phyloP scores from a whole-genome alignment of 805 yeast genomes.

The Metschnikowia noctiluminum region DNA sequence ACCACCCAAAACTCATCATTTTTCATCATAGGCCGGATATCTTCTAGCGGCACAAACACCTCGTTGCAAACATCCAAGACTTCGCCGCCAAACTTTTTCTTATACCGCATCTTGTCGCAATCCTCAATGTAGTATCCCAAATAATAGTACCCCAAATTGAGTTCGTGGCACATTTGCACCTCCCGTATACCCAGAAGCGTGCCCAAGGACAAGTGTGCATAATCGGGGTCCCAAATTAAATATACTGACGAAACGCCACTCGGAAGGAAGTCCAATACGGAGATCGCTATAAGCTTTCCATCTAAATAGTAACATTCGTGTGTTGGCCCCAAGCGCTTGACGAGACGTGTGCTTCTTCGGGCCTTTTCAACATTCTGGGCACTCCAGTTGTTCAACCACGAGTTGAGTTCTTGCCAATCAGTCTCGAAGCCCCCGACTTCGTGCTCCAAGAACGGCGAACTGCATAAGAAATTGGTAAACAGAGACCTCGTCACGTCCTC shows the following conservation, averaged over 20 bases:
- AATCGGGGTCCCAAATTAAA: slow-evolving; percentile 85
- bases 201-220: slow-evolving; percentile 66
- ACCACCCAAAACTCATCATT: slow-evolving; percentile 30
- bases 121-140: slow-evolving; percentile 79
- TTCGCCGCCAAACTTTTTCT: slow-evolving; percentile 75
- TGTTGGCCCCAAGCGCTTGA: slow-evolving; percentile 50
- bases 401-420: slow-evolving; percentile 41
- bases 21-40: slow-evolving; percentile 23
- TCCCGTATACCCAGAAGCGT: slow-evolving; percentile 75
- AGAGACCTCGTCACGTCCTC: slow-evolving; percentile 42
- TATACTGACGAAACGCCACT: slow-evolving; percentile 78
- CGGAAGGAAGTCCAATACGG: slow-evolving; percentile 76
- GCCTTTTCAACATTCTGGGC: slow-evolving; percentile 11
- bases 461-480: slow-evolving; percentile 68
- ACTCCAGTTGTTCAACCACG: slow-evolving; percentile 35
- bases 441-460: slow-evolving; percentile 50
- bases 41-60: slow-evolving; percentile 38
- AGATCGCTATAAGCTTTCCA: slow-evolving; percentile 64
- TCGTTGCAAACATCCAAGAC: slow-evolving; percentile 53
- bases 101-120: slow-evolving; percentile 80
- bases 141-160: slow-evolving; percentile 57
- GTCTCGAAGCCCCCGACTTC: slow-evolving; percentile 23
- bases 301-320: slow-evolving; percentile 78
- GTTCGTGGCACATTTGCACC: slow-evolving; percentile 47
- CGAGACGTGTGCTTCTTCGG: background rate